A percentile compares a stretch with the other conserved stretches of the same genome.
Evolutionary conservation across 306 rosid genomes (phyloP).

Genomic region (Cucumis sativus): DNA sequence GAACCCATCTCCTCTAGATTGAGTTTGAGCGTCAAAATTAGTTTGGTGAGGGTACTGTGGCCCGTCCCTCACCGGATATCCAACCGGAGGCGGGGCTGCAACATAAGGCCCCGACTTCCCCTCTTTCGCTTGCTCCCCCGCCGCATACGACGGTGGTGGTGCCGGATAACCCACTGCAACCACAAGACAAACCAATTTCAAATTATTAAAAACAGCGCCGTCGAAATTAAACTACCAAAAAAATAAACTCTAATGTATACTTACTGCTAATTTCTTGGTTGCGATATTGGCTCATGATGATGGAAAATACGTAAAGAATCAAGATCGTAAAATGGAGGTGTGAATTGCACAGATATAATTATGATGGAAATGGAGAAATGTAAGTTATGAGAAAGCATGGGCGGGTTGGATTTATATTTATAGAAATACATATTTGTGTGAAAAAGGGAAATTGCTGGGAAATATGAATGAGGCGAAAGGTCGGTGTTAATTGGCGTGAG

Average conservation of each 20-base stretch:
- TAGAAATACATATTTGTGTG: neutral
- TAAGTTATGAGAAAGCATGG: neutral
- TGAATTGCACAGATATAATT: neutral
- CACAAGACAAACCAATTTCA: too few species aligned
- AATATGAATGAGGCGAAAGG: neutral
- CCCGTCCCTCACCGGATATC: constrained; percentile 3
- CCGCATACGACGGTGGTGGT: constrained; percentile 2
- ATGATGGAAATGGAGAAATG: neutral
- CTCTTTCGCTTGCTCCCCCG: neutral
- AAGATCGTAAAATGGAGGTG: neutral
- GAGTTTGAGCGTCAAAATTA: neutral
- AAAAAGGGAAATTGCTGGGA: neutral
- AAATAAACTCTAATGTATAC: neutral
- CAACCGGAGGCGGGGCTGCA: constrained; percentile 8
- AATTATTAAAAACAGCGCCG: neutral
- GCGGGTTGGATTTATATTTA: too few species aligned
- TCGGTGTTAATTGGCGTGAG: neutral
- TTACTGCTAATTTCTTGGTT: neutral
- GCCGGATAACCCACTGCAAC: neutral
- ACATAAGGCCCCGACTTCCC: constrained; percentile 2
- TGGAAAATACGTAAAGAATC: neutral
- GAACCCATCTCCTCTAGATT: constrained; percentile 7
- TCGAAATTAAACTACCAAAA: too few species aligned
- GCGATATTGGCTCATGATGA: neutral
- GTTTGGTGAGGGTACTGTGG: neutral